These are phyloP conservation scores for Samsoniella hepiali DNA, from an alignment of 2,329 filamentous ascomycete species.

Conservation along the genomic window DNA sequence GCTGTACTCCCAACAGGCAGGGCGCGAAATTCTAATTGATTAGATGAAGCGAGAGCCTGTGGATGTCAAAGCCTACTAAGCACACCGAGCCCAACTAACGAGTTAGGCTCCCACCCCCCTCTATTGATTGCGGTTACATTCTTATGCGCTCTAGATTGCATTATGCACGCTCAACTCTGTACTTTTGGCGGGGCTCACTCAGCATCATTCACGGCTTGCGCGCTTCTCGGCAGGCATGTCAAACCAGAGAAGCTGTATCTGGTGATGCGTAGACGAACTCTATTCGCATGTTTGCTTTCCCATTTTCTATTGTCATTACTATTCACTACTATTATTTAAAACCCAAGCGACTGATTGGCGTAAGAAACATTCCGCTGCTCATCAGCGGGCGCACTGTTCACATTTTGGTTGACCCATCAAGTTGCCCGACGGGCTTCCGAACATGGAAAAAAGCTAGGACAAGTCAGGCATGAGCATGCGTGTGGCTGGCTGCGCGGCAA, in stretches of 20 bases:
- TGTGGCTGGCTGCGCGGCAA: not conserved
- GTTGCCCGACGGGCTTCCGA: not conserved
- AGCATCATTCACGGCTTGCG: too few species aligned
- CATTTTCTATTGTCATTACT: too few species aligned
- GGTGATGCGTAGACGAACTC: too few species aligned
- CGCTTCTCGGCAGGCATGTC: too few species aligned
- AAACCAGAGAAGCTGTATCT: too few species aligned
- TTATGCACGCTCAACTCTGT: not conserved
- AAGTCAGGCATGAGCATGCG: not conserved
- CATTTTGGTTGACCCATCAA: too few species aligned
- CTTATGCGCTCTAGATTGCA: not conserved
- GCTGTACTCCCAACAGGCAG: not conserved
- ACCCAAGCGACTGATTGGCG: too few species aligned
- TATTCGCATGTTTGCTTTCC: too few species aligned
- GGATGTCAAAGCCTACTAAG: not conserved
- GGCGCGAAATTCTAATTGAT: not conserved
- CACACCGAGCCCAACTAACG: not conserved
- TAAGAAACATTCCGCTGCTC: too few species aligned
- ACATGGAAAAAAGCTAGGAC: not conserved
- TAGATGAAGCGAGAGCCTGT: not conserved
- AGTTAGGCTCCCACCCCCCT: not conserved
- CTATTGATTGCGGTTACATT: not conserved
- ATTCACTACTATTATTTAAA: too few species aligned
- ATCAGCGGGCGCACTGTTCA: too few species aligned
- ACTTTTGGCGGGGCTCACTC: too few species aligned